Conservation (phyloP, 495 filamentous ascomycete genomes). For the Penicillium flavigenum region DNA sequence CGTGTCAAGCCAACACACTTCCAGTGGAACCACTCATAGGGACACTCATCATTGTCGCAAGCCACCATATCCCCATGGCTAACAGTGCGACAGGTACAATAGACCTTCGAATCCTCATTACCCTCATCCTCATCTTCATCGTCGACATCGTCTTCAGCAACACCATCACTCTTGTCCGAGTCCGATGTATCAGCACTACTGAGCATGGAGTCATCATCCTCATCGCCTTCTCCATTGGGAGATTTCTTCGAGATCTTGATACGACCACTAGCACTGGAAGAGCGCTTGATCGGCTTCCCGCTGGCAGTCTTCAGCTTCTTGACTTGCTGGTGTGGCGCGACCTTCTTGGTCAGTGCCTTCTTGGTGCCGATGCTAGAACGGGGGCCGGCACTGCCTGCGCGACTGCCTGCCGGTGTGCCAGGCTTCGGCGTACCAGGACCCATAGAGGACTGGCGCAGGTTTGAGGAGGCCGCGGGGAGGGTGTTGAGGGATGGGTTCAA, state of each 20-base stretch:
- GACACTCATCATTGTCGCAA: conserved; percentile 90
- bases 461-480: conserved; percentile 67
- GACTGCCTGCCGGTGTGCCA: conserved; percentile 58
- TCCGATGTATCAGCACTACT: conserved; percentile 53
- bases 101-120: conserved; percentile 82
- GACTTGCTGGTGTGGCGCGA: conserved; percentile 65
- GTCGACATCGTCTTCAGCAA: conserved; percentile 57
- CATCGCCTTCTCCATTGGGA: conserved; percentile 60
- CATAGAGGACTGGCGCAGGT: conserved; percentile 76
- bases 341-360: conserved; percentile 61
- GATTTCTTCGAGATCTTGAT: conserved; percentile 58
- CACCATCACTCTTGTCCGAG: conserved; percentile 42
- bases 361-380: conserved; percentile 44
- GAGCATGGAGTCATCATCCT: conserved; percentile 61
- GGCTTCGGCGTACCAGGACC: conserved; percentile 86
- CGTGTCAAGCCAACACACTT: conserved; percentile 84
- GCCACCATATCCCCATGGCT: conserved; percentile 98
- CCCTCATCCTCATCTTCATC: conserved; percentile 80
- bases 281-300: conserved; percentile 55
- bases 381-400: conserved; percentile 73
- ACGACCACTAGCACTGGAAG: conserved; percentile 41
- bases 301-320: conserved; percentile 52
- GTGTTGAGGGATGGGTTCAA: conserved; percentile 63
- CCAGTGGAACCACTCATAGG: conserved; percentile 99
- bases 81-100: conserved; percentile 89